Evolutionary conservation across 2,329 filamentous ascomycete species (phyloP).

Genomic region (Trichoderma asperellum): DNA sequence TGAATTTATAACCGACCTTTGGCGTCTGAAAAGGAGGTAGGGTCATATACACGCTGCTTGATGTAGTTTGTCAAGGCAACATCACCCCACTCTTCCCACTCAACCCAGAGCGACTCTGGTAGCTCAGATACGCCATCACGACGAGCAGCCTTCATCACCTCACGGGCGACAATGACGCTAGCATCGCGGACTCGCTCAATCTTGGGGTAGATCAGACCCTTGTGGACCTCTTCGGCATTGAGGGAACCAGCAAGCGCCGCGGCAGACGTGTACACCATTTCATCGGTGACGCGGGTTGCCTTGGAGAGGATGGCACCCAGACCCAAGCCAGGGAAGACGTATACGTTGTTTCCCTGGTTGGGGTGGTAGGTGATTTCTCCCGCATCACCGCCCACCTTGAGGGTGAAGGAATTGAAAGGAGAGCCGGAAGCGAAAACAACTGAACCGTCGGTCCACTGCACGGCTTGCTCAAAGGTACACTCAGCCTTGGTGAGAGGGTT

Average conservation of each 20-base stretch:
- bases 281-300: slow-evolving; percentile 81
- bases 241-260: slow-evolving; percentile 78
- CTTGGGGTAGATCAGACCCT: slow-evolving; percentile 86
- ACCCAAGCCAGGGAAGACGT: slow-evolving; percentile 96
- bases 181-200: slow-evolving; percentile 92
- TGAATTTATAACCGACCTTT: slow-evolving; percentile 40
- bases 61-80: slow-evolving; percentile 64
- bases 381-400: slow-evolving; percentile 60
- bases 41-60: slow-evolving; percentile 64
- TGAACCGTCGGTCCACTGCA: slow-evolving; percentile 86
- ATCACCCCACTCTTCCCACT: slow-evolving; percentile 74
- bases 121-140: slow-evolving; percentile 75
- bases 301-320: slow-evolving; percentile 92
- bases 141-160: slow-evolving; percentile 91
- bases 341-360: slow-evolving; percentile 84
- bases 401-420: slow-evolving; percentile 76
- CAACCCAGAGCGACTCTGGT: slow-evolving; percentile 69
- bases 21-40: slow-evolving; percentile 49
- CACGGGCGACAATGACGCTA: slow-evolving; percentile 80
- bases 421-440: slow-evolving; percentile 95
- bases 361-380: slow-evolving; percentile 70
- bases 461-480: slow-evolving; percentile 93
- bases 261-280: slow-evolving; percentile 96
- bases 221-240: slow-evolving; percentile 77
- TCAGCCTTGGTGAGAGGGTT: slow-evolving; percentile 97